Evolutionary conservation across 371 early-diverging fungal genomes (phyloP), one percentile per base, ranked within the genome.

Genomic region (Mortierella sp.): DNA sequence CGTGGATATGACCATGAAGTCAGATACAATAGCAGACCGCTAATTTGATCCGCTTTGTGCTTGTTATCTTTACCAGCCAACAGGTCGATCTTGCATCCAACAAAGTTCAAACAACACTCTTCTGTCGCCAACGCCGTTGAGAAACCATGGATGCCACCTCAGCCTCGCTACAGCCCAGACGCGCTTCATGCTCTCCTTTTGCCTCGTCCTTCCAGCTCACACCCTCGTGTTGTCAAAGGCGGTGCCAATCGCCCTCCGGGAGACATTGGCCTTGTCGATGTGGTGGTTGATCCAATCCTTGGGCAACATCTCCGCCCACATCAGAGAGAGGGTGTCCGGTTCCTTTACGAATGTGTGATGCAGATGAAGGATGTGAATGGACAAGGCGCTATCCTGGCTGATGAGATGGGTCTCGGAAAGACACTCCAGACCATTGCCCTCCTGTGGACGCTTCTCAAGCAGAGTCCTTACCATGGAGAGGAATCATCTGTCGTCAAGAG

Each of bases 321-420:
- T 72, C 94, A 94, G 75, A 78, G 89, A 35, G 90, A 91, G 49
- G 94, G 94, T 8, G 90, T 94, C 10, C 77, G 71, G 21, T 94
- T 94, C 80, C 75, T 94, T 27, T 94, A 94, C 82, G 91, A 93
- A 77, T 91, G 94, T 43, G 79, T 91, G 12, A 89, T 89, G 89
- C 88, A 85, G 29, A 79, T 86, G 85, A 83, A 73, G 75, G 89
- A 90, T 29, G 86, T 85, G 70, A 77, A 85, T 70, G 93, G 93
- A 0, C 77, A 88, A 54, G 93, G 94, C 0, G 92, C 92, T 1
- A 92, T 94, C 41, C 82, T 93, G 4, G 93, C 93, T 0, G 94
- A 93, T 75, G 94, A 92, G 72, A 93, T 87, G 90, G 92, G 91
- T 0, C 87, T 90, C n/a, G 92, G 92, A 5, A 94, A 94, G 80